Percentiles rank a stretch among this genome's conserved stretches.
These are phyloP conservation scores for Aspergillus olivimuriae DNA, from an alignment of 495 filamentous ascomycete genomes.

Conservation along the genomic window DNA sequence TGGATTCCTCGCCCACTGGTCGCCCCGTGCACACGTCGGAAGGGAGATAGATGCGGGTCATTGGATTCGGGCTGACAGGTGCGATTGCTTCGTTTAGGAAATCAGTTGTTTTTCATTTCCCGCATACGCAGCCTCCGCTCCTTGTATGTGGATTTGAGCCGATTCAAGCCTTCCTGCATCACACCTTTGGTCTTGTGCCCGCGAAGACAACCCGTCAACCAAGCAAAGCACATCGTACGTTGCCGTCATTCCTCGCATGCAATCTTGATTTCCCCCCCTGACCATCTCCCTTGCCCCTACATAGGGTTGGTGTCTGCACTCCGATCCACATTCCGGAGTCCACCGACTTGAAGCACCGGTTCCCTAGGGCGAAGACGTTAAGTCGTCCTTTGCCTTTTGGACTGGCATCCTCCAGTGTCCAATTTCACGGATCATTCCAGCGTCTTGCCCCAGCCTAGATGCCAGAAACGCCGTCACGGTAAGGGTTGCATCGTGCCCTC, in stretches of 20 bases:
- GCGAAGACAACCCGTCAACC: conserved; percentile 15
- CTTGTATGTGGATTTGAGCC: conserved; percentile 12
- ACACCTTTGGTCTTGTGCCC: conserved; percentile 10
- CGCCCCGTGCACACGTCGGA: conserved; percentile 1
- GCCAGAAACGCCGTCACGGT: conserved; percentile 57
- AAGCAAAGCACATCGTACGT: conserved; percentile 36
- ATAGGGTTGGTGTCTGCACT: conserved; percentile 41
- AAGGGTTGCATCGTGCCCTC: conserved; percentile 53
- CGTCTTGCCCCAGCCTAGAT: conserved; percentile 46
- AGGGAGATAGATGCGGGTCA: not conserved
- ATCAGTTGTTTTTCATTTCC: conserved; percentile 7
- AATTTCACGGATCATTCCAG: conserved; percentile 44
- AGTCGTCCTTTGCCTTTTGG: conserved; percentile 59
- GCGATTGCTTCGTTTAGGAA: conserved; percentile 6
- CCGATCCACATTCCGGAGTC: conserved; percentile 49
- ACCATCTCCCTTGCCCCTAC: conserved; percentile 37
- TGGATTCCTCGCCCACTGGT: conserved; percentile 1
- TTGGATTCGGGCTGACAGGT: conserved; percentile 6
- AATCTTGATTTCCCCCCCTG: conserved; percentile 32
- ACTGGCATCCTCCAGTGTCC: conserved; percentile 36
- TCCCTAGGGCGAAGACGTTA: conserved; percentile 64
- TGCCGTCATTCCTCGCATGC: conserved; percentile 21
- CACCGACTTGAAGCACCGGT: conserved; percentile 19
- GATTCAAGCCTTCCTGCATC: not conserved
- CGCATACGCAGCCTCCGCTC: no score